Conservation (phyloP, 768 basidiomycete species). For the Naganishia vishniacii region DNA sequence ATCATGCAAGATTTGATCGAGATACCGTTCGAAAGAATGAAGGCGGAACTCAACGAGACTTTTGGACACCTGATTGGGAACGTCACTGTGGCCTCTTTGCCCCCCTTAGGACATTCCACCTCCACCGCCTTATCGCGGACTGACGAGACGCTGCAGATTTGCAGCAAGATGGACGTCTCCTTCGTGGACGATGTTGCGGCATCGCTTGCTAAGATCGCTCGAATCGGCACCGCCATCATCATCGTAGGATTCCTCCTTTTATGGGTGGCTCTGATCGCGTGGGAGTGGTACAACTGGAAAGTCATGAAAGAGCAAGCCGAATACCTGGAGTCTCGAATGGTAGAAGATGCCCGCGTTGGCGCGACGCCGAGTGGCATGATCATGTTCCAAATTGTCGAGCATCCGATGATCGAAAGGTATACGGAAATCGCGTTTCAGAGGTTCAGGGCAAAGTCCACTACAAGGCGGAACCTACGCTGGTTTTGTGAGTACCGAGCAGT, state of each 20-base stretch:
- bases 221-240: constrained; percentile 71
- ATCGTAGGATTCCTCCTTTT: constrained; percentile 67
- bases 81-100: constrained; percentile 17
- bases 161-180: constrained; percentile 68
- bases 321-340: constrained; percentile 30
- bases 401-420: constrained; percentile 45
- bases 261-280: constrained; percentile 63
- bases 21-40: constrained; percentile 79
- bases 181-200: constrained; percentile 77
- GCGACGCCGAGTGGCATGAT: constrained; percentile 39
- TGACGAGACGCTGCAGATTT: constrained; percentile 55
- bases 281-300: constrained; percentile 86
- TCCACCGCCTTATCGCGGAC: neutral
- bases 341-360: constrained; percentile 33
- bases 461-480: constrained; percentile 73
- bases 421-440: constrained; percentile 30
- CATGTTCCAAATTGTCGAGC: constrained; percentile 44
- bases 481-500: constrained; percentile 52
- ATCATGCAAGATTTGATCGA: constrained; percentile 57
- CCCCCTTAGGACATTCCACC: constrained; percentile 26
- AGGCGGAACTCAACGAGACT: constrained; percentile 81
- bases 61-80: constrained; percentile 49
- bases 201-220: constrained; percentile 71
- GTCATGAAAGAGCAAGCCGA: constrained; percentile 40
- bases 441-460: constrained; percentile 29